phyloP scores from a whole-genome alignment of 75 land plant species.

The Picea sitchensis region DNA sequence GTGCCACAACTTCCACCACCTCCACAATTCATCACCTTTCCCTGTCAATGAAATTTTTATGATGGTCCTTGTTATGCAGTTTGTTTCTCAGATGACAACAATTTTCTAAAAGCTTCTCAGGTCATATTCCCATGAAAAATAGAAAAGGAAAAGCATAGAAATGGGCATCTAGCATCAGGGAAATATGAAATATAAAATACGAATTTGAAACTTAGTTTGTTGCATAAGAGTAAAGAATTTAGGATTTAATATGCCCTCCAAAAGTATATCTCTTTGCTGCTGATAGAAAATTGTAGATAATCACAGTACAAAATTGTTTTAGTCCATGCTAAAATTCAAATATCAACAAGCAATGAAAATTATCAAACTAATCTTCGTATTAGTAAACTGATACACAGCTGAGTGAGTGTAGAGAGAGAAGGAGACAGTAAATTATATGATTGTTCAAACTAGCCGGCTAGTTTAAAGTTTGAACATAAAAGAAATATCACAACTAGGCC shows the following conservation, averaged over 20 bases:
- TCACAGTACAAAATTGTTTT: neutral
- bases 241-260: neutral
- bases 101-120: neutral
- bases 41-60: slow-evolving; percentile 34
- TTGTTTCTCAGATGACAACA: too few species aligned
- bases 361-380: neutral
- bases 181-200: neutral
- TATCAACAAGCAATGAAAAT: neutral
- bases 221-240: neutral
- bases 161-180: neutral
- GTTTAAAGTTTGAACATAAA: neutral
- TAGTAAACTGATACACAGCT: neutral
- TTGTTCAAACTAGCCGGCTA: neutral
- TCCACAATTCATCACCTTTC: slow-evolving; percentile 98
- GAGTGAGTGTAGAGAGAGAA: neutral
- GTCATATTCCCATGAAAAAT: neutral
- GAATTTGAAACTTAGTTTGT: neutral
- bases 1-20: slow-evolving; percentile 99
- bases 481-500: neutral
- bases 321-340: neutral
- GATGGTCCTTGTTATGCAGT: neutral
- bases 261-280: neutral
- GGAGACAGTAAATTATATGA: neutral
- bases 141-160: neutral
- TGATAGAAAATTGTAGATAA: neutral